These are phyloP conservation scores for Mucor plumbeus DNA, from an alignment of 371 early-diverging fungal species.

Conservation along the genomic window DNA sequence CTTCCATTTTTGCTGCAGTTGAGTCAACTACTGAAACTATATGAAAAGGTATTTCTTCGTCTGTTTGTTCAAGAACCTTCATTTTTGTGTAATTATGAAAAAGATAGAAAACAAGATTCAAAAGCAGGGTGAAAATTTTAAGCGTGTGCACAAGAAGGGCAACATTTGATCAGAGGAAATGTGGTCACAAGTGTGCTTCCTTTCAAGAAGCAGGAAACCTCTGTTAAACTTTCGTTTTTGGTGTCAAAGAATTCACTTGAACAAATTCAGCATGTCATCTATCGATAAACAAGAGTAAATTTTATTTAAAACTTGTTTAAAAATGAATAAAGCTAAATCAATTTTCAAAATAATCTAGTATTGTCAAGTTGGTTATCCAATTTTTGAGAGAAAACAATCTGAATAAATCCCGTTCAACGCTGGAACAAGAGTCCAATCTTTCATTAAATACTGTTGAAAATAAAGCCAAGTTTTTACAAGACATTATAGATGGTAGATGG, in stretches of 20 bases:
- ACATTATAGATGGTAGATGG: constrained; percentile 86
- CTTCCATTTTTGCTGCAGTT: constrained; percentile 42
- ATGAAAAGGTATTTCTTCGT: constrained; percentile 59
- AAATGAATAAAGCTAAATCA: not conserved
- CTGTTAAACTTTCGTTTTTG: no score
- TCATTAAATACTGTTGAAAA: constrained; percentile 85
- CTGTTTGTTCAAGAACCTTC: constrained; percentile 34
- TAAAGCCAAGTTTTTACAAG: constrained; percentile 67
- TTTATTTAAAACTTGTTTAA: not conserved
- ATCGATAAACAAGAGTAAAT: constrained; percentile 71
- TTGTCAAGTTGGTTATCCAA: constrained; percentile 88
- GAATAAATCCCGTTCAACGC: constrained; percentile 64
- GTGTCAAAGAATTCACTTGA: not conserved
- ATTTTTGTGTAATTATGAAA: constrained; percentile 10
- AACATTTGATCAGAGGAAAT: constrained; percentile 4
- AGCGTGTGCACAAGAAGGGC: not conserved
- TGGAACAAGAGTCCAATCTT: constrained; percentile 85
- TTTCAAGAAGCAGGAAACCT: not conserved
- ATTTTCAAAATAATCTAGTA: constrained; percentile 38
- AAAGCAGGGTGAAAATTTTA: not conserved
- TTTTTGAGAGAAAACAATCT: constrained; percentile 91
- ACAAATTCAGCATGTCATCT: constrained; percentile 28
- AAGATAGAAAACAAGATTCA: not conserved
- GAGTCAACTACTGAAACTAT: constrained; percentile 47
- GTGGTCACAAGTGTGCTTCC: not conserved